phyloP scores from a whole-genome alignment of 2,329 filamentous ascomycete species.

The Fonsecaea erecta region DNA sequence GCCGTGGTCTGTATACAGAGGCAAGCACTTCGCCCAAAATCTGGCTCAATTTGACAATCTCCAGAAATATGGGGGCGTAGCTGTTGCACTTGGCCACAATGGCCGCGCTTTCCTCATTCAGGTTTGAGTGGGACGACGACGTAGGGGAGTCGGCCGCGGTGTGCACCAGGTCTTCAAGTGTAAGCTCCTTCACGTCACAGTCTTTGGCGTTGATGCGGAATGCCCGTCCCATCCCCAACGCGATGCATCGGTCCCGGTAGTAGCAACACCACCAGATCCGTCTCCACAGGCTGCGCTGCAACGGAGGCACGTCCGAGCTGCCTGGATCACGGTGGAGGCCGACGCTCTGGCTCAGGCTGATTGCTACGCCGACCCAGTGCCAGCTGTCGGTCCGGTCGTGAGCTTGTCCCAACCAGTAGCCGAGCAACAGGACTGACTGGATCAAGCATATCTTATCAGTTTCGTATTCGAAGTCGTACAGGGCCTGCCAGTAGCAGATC shows the following conservation, averaged over 20 bases:
- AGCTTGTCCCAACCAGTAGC: conserved; percentile 21
- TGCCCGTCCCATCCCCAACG: conserved; percentile 45
- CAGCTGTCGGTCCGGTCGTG: conserved; percentile 38
- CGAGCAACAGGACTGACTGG: conserved; percentile 22
- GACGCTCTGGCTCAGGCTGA: conserved; percentile 50
- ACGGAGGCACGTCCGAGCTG: conserved; percentile 29
- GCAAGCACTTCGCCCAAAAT: conserved; percentile 14
- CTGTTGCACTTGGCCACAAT: conserved; percentile 11
- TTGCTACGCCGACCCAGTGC: conserved; percentile 55
- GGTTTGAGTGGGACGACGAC: neutral
- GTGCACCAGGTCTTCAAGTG: conserved; percentile 17
- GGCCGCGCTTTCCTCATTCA: conserved; percentile 2
- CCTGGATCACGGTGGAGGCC: conserved; percentile 47
- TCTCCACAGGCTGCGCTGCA: conserved; percentile 43
- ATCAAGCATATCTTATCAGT: conserved; percentile 21
- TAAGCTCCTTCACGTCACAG: conserved; percentile 22
- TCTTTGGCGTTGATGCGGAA: conserved; percentile 24
- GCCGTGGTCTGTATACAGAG: conserved; percentile 6
- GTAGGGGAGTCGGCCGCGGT: neutral
- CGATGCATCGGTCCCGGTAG: conserved; percentile 49
- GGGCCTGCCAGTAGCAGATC: neutral
- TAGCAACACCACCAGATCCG: conserved; percentile 51
- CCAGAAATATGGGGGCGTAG: conserved; percentile 16
- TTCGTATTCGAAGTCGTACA: conserved; percentile 24
- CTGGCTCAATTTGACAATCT: conserved; percentile 12